These are phyloP conservation scores for Phytophthora lateralis DNA, from an alignment of 352 stramenopile species.

Conservation along the genomic window DNA sequence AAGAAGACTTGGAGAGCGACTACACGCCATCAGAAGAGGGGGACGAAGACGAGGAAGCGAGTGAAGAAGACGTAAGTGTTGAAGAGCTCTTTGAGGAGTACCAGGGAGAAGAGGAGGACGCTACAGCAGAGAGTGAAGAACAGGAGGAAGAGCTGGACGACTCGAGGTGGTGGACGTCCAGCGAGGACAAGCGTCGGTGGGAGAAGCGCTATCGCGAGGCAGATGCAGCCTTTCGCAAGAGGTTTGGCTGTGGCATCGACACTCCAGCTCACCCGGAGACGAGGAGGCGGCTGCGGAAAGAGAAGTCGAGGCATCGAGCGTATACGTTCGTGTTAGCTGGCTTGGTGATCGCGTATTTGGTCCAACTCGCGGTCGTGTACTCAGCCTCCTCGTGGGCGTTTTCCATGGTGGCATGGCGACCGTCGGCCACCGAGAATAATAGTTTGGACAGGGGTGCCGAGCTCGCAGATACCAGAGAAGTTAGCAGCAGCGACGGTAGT, in stretches of 20 bases:
- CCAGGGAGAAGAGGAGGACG: constrained; percentile 5
- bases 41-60: constrained; percentile 24
- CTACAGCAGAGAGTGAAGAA: constrained; percentile 32
- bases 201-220: constrained; percentile 29
- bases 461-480: neutral
- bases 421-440: constrained; percentile 7
- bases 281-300: constrained; percentile 21
- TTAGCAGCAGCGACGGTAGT: neutral
- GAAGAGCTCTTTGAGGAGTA: constrained; percentile 17
- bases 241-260: constrained; percentile 47
- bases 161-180: constrained; percentile 33
- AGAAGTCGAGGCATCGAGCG: constrained; percentile 26
- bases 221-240: constrained; percentile 31
- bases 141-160: constrained; percentile 37
- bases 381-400: constrained; percentile 38
- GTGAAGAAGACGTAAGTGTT: constrained; percentile 26
- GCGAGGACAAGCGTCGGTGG: constrained; percentile 41
- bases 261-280: constrained; percentile 38
- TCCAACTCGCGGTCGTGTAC: constrained; percentile 34
- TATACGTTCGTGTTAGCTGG: constrained; percentile 41
- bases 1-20: constrained; percentile 36
- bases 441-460: neutral
- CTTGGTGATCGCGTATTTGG: constrained; percentile 38
- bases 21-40: constrained; percentile 34
- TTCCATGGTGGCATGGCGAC: constrained; percentile 34